Evolutionary conservation across 75 land plant genomes (phyloP), one percentile per base, ranked within the genome.

Genomic region (Sequoia sempervirens): DNA sequence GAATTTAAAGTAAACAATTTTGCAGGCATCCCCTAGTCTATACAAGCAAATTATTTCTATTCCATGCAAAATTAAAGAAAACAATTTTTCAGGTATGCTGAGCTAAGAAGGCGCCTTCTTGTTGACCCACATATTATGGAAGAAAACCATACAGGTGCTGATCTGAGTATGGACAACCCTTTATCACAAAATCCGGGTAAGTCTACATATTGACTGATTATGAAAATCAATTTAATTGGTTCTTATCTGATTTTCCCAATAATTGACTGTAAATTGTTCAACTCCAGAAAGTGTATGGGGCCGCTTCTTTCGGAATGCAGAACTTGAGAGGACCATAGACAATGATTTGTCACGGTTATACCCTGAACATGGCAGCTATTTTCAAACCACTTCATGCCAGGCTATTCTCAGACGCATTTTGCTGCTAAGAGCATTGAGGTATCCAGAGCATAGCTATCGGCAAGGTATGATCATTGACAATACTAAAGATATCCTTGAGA

Each of bases 131-230:
- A 95, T 83, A 26, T 87, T 52, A 78, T 84, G 13, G 96, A 95
- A 81, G 93, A 93, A 85, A 90, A 84, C 50, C 89, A 87, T 75
- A 85, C 36, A 81, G 83, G 87, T 56, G 84, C 90, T 41, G 89
- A 91, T 86, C 82, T 88, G 26, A 86, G 79, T 66, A 86, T 95
- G 69, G 97, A 96, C 80, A 93, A 96, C 85, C 99, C 99, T 17
- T 84, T 96, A 9, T 96, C 99, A 68, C 93, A 96, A 85, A 94
- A 95, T 85, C 99, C 99, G 56, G 97, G 99, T 95, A 81, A 76
- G 76, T 64, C 32, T 12, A 41, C 20, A 38, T 20, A 54, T 43
- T 8, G 4, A 5, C 36, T 78, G 26, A 5, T 84, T 10, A 80
- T 56, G 26, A 47, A n/a, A 46, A 2, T 43, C 40, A 26, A 74